Percentiles rank a stretch among this genome's conserved stretches.
Evolutionary conservation across 2,329 filamentous ascomycete genomes (phyloP).

Genomic region (Incumbomyces delicatus): DNA sequence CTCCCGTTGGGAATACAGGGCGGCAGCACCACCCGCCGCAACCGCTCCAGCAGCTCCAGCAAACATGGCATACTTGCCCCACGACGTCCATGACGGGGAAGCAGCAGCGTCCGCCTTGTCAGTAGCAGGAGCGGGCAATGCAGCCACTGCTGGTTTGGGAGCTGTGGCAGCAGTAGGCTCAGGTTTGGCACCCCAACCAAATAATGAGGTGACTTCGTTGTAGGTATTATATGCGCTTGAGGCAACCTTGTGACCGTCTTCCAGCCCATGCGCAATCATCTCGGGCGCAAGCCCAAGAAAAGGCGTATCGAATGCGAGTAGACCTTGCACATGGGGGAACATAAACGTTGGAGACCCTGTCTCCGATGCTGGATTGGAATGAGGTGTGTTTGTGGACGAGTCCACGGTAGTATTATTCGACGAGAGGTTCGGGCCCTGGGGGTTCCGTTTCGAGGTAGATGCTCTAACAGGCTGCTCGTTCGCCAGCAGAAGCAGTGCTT

Average conservation of each 20-base stretch:
- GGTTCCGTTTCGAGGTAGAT: slow-evolving; percentile 22
- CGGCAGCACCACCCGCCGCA: slow-evolving; percentile 70
- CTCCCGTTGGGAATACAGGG: slow-evolving; percentile 77
- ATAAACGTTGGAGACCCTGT: slow-evolving; percentile 47
- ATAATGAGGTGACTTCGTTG: slow-evolving; percentile 52
- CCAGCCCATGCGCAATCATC: slow-evolving; percentile 51
- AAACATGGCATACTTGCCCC: slow-evolving; percentile 76
- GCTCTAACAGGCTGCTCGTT: slow-evolving; percentile 49
- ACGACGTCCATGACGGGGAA: slow-evolving; percentile 57
- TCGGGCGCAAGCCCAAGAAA: slow-evolving; percentile 50
- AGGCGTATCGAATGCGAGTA: slow-evolving; percentile 90
- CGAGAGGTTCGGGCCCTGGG: slow-evolving; percentile 15
- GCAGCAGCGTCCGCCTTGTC: slow-evolving; percentile 36
- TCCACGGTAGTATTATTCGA: slow-evolving; percentile 17
- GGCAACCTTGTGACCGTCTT: slow-evolving; percentile 72
- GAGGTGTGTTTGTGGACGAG: slow-evolving; percentile 17
- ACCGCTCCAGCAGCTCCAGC: slow-evolving; percentile 73
- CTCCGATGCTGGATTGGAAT: slow-evolving; percentile 13
- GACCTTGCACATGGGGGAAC: slow-evolving; percentile 86
- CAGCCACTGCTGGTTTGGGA: slow-evolving; percentile 10
- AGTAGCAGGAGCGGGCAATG: slow-evolving; percentile 26
- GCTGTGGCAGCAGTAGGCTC: slow-evolving; percentile 14
- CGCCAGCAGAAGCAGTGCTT: slow-evolving; percentile 67
- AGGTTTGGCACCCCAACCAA: slow-evolving; percentile 45
- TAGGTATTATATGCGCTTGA: slow-evolving; percentile 59